Conservation (phyloP, 129 eudicot genomes). For the Gnaphalium uliginosum region DNA sequence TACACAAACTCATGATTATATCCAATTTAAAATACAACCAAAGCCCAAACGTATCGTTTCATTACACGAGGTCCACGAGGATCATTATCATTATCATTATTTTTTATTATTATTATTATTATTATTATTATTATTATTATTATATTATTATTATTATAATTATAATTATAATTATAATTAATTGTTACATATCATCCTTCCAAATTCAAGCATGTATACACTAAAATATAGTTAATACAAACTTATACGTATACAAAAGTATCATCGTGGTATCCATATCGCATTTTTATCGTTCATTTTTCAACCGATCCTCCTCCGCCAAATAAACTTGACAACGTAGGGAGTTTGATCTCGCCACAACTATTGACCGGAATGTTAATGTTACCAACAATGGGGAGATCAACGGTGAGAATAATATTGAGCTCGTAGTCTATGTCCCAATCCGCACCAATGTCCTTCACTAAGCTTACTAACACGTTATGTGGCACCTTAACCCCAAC, state of each 20-base stretch:
- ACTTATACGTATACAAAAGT: neutral
- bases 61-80: too few relatives aligned
- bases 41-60: too few relatives aligned
- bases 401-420: constrained; percentile 50
- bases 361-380: constrained; percentile 58
- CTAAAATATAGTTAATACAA: neutral
- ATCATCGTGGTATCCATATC: too few relatives aligned
- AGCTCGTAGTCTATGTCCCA: constrained; percentile 87
- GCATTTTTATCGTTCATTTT: too few relatives aligned
- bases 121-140: too few relatives aligned
- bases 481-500: constrained; percentile 74
- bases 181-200: constrained; percentile 18
- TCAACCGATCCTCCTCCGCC: neutral
- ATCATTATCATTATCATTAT: too few relatives aligned
- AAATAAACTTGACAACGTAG: constrained; percentile 53
- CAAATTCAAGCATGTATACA: constrained; percentile 1
- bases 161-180: neutral
- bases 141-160: neutral
- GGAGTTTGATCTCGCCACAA: constrained; percentile 81
- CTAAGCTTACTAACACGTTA: constrained; percentile 58
- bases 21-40: too few relatives aligned
- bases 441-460: constrained; percentile 66
- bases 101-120: too few relatives aligned
- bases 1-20: too few relatives aligned
- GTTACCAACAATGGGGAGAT: constrained; percentile 77